Percentiles rank a stretch among this genome's conserved stretches.
Conservation (phyloP, 2,329 filamentous ascomycete genomes). For the Tolypocladium ovalisporum region DNA sequence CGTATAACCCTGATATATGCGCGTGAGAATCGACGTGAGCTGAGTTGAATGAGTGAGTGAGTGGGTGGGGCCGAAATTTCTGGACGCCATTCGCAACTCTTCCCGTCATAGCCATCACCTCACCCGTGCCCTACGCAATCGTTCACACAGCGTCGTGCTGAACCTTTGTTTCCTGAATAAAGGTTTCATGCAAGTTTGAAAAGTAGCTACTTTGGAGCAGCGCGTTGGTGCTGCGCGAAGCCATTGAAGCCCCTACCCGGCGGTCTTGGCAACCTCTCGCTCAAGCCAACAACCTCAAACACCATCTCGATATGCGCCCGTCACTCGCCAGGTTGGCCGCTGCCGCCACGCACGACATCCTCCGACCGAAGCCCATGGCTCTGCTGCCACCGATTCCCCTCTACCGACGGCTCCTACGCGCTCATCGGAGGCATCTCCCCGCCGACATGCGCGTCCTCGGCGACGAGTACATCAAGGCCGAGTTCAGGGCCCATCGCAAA, state of each 20-base stretch:
- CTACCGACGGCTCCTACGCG: conserved; percentile 77
- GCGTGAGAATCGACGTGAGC: background rate
- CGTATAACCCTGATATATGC: background rate
- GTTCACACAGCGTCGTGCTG: background rate
- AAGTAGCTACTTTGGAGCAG: background rate
- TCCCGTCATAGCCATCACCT: background rate
- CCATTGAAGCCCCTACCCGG: background rate
- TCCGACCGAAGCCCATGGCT: conserved; percentile 40
- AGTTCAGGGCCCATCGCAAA: conserved; percentile 74
- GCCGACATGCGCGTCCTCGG: conserved; percentile 69
- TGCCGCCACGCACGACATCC: conserved; percentile 19
- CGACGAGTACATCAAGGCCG: conserved; percentile 85
- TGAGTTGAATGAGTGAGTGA: background rate
- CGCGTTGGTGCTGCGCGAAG: background rate
- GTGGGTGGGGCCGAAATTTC: background rate
- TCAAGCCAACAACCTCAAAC: background rate
- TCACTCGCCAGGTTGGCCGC: conserved; percentile 20
- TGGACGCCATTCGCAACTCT: background rate
- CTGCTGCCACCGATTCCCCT: conserved; percentile 80
- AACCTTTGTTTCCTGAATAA: background rate
- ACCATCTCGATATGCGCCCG: background rate
- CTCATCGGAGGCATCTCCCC: conserved; percentile 71
- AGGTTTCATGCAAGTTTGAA: background rate
- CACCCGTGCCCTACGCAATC: background rate
- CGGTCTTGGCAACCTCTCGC: too few relatives aligned